These are phyloP conservation scores for Cryptococcus sp. DNA, from an alignment of 1,284 basidiomycete species.

Conservation along the genomic window DNA sequence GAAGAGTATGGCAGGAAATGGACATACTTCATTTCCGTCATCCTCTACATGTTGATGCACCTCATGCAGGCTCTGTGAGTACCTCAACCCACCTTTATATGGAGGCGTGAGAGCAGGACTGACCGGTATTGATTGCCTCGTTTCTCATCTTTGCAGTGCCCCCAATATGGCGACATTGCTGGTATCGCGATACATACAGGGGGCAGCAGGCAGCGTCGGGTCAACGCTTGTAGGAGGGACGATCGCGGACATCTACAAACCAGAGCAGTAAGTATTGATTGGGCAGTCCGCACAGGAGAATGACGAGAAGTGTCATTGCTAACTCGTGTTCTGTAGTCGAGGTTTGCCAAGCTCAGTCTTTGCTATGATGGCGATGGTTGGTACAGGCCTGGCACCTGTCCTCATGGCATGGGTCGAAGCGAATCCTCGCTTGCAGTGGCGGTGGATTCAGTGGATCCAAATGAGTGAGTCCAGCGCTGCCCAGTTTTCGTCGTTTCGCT, in stretches of 20 bases:
- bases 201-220: conserved; percentile 64
- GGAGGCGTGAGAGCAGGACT: not conserved
- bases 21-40: conserved; percentile 63
- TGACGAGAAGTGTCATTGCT: not conserved
- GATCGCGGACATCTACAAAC: conserved; percentile 68
- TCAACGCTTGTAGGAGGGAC: conserved; percentile 77
- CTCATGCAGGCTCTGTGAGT: conserved; percentile 65
- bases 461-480: conserved; percentile 55
- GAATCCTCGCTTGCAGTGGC: conserved; percentile 64
- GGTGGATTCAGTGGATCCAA: conserved; percentile 81
- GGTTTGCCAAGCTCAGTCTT: conserved; percentile 71
- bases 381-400: conserved; percentile 66
- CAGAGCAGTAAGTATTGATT: conserved; percentile 60
- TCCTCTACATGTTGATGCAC: conserved; percentile 65
- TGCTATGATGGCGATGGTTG: conserved; percentile 61
- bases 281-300: not conserved
- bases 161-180: conserved; percentile 71
- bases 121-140: too few relatives aligned
- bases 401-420: conserved; percentile 71
- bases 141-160: conserved; percentile 58
- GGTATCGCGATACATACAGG: conserved; percentile 66
- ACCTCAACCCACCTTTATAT: not conserved
- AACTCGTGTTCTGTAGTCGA: conserved; percentile 22
- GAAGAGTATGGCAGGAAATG: conserved; percentile 75
- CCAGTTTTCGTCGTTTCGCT: not conserved